phyloP scores from a whole-genome alignment of 1,284 basidiomycete genomes.

The Malassezia dermatis region DNA sequence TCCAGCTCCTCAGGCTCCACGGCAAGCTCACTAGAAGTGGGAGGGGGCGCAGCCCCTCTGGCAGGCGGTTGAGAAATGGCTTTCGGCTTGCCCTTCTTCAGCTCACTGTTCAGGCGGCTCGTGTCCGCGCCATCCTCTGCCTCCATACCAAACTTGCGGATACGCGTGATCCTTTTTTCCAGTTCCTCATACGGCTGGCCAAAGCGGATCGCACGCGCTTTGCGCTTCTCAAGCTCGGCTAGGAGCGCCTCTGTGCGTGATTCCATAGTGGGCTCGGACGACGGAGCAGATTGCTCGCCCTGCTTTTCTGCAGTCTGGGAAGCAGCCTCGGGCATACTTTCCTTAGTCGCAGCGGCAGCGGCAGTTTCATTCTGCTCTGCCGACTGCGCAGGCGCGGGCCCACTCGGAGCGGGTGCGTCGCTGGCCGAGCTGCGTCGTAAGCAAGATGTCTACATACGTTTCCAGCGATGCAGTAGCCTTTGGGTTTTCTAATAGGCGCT shows the following conservation, averaged over 20 bases:
- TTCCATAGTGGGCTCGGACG: slow-evolving; percentile 16
- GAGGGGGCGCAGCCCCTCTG: slow-evolving; percentile 21
- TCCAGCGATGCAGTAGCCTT: slow-evolving; percentile 22
- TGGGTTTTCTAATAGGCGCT: slow-evolving; percentile 38
- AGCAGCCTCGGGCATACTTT: background rate
- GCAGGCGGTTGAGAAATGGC: slow-evolving; percentile 1
- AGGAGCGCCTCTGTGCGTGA: slow-evolving; percentile 24
- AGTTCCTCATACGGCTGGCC: slow-evolving; percentile 32
- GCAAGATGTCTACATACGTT: background rate
- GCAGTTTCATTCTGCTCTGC: background rate
- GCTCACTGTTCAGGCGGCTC: slow-evolving; percentile 15
- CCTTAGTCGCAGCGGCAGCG: background rate
- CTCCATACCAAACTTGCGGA: slow-evolving; percentile 39
- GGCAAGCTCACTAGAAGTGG: background rate
- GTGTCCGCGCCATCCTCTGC: slow-evolving; percentile 16
- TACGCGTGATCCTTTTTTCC: slow-evolving; percentile 34
- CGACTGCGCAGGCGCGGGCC: background rate
- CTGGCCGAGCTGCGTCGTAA: background rate
- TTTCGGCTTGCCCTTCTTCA: slow-evolving; percentile 6
- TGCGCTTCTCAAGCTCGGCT: slow-evolving; percentile 39
- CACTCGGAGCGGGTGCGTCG: background rate
- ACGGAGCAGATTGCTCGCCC: background rate
- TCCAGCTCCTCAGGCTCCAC: slow-evolving; percentile 23
- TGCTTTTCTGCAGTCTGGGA: background rate
- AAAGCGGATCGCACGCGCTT: slow-evolving; percentile 35